These are phyloP conservation scores for Cytospora leucostoma DNA, from an alignment of 2,329 filamentous ascomycete genomes.

Conservation along the genomic window DNA sequence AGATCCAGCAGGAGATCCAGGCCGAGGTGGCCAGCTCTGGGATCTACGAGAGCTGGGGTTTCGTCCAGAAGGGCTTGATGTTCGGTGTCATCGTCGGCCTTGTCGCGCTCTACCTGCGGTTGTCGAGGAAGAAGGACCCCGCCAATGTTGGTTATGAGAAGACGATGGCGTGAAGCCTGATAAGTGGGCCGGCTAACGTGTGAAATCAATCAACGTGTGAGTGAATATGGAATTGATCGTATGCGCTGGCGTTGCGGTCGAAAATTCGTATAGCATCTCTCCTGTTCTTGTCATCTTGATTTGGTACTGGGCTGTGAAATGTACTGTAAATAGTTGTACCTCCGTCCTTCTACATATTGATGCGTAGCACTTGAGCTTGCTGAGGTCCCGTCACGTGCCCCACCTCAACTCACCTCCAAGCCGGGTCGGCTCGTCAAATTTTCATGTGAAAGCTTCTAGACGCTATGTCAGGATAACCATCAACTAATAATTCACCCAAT, in stretches of 20 bases:
- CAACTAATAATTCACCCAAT: not conserved
- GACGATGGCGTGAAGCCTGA: constrained; percentile 40
- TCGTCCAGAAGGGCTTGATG: constrained; percentile 53
- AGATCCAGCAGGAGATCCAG: constrained; percentile 22
- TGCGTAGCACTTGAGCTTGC: not conserved
- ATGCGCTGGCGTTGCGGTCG: constrained; percentile 5
- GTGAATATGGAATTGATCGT: not conserved
- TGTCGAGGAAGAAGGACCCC: constrained; percentile 40
- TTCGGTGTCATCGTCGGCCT: constrained; percentile 51
- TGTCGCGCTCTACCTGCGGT: constrained; percentile 48
- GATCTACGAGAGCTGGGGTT: constrained; percentile 42
- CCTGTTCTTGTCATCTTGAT: not conserved
- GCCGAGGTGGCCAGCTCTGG: constrained; percentile 8
- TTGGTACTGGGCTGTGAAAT: too few relatives aligned
- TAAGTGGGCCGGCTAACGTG: constrained; percentile 33
- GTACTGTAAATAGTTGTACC: too few relatives aligned
- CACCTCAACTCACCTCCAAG: constrained; percentile 15
- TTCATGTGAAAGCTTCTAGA: constrained; percentile 17
- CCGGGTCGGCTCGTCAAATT: constrained; percentile 8
- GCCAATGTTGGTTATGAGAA: constrained; percentile 46
- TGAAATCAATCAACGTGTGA: not conserved
- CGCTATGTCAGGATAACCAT: not conserved
- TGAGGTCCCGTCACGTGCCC: constrained; percentile 19
- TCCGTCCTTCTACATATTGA: not conserved
- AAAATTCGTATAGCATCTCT: not conserved